phyloP scores from a whole-genome alignment of 768 basidiomycete species.

The Lactarius psammicola region DNA sequence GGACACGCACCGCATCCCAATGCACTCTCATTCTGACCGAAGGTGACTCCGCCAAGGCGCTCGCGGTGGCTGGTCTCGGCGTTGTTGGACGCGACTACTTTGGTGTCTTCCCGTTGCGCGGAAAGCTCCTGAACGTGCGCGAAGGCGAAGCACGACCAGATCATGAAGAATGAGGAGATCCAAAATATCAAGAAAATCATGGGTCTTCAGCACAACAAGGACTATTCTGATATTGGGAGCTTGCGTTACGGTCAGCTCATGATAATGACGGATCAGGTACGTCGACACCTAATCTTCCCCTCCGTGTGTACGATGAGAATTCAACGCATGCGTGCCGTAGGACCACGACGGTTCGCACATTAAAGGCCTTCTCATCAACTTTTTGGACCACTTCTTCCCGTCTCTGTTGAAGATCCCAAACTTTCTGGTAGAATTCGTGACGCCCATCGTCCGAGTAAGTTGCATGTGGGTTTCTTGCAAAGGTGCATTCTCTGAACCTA shows the following conservation, averaged over 20 bases:
- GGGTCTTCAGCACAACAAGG: slow-evolving; percentile 92
- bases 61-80: slow-evolving; percentile 91
- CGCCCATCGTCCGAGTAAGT: slow-evolving; percentile 91
- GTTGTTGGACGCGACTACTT: slow-evolving; percentile 97
- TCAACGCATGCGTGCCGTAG: slow-evolving; percentile 41
- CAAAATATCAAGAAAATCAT: slow-evolving; percentile 98
- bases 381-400: slow-evolving; percentile 94
- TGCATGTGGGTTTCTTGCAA: slow-evolving; percentile 14
- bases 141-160: slow-evolving; percentile 94
- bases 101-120: slow-evolving; percentile 96
- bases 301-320: background rate
- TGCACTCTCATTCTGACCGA: slow-evolving; percentile 98
- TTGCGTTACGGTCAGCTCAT: slow-evolving; percentile 93
- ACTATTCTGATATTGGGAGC: slow-evolving; percentile 63
- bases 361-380: slow-evolving; percentile 98
- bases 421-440: slow-evolving; percentile 97
- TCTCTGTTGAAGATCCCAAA: slow-evolving; percentile 86
- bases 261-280: slow-evolving; percentile 99
- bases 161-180: slow-evolving; percentile 98
- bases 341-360: slow-evolving; percentile 99
- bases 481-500: background rate
- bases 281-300: slow-evolving; percentile 22
- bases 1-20: slow-evolving; percentile 70
- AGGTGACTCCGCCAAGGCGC: slow-evolving; percentile 97
- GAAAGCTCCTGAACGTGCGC: slow-evolving; percentile 95